phyloP scores from a whole-genome alignment of 2,329 filamentous ascomycete species.

The Pseudogymnoascus sp. region DNA sequence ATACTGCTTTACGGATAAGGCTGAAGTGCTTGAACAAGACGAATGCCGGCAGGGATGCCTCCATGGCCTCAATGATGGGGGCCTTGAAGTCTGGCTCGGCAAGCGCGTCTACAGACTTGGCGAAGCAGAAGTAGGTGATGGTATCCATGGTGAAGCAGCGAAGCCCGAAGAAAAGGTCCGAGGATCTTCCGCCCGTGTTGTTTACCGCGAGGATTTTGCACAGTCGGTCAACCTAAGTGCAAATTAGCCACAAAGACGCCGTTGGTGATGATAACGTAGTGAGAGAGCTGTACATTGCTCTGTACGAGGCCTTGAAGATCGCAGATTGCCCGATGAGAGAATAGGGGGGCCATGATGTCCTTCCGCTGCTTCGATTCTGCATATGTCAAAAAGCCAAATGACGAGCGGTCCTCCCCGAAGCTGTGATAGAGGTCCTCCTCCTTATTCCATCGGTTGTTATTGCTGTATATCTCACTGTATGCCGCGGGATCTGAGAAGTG shows the following conservation, averaged over 20 bases:
- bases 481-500: conserved; percentile 34
- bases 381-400: conserved; percentile 34
- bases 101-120: conserved; percentile 31
- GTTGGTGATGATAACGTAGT: neutral
- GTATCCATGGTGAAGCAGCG: conserved; percentile 31
- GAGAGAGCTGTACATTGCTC: conserved; percentile 23
- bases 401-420: conserved; percentile 34
- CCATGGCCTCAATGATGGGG: conserved; percentile 35
- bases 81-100: conserved; percentile 32
- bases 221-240: conserved; percentile 23
- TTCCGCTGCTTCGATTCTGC: conserved; percentile 32
- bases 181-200: conserved; percentile 18
- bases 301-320: conserved; percentile 30
- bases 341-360: conserved; percentile 33
- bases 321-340: conserved; percentile 33
- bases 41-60: conserved; percentile 28
- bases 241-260: neutral
- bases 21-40: conserved; percentile 33
- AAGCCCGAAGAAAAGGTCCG: conserved; percentile 27
- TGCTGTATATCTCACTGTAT: conserved; percentile 36
- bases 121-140: conserved; percentile 34
- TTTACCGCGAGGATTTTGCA: conserved; percentile 25
- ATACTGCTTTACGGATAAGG: conserved; percentile 17
- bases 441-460: conserved; percentile 34
- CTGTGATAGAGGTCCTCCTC: conserved; percentile 31